phyloP scores from a whole-genome alignment of 805 yeast genomes.

The Jamesozyma hellenica region DNA sequence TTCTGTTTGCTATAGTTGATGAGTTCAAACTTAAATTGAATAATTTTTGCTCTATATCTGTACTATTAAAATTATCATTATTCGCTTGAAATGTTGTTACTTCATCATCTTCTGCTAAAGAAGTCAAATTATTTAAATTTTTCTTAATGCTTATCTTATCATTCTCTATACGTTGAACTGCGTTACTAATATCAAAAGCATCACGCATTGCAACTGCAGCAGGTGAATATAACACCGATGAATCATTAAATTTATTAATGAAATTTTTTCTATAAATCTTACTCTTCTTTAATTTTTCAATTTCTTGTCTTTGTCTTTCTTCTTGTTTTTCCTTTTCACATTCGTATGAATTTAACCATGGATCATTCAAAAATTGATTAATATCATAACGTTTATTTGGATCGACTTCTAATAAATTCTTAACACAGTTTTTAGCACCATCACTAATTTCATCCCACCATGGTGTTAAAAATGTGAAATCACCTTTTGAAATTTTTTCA shows the following conservation, averaged over 20 bases:
- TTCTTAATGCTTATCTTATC: slow-evolving; percentile 28
- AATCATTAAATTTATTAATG: slow-evolving; percentile 11
- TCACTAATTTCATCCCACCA: slow-evolving; percentile 82
- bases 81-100: not conserved
- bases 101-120: slow-evolving; percentile 7
- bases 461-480: slow-evolving; percentile 63
- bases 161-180: slow-evolving; percentile 73
- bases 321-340: slow-evolving; percentile 7
- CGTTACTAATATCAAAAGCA: slow-evolving; percentile 78
- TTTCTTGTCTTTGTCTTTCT: slow-evolving; percentile 1
- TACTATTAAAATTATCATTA: slow-evolving; percentile 5
- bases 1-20: slow-evolving; percentile 34
- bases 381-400: slow-evolving; percentile 60
- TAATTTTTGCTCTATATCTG: slow-evolving; percentile 15
- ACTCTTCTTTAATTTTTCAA: slow-evolving; percentile 15
- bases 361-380: slow-evolving; percentile 57
- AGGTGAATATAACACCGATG: slow-evolving; percentile 42
- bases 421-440: slow-evolving; percentile 62
- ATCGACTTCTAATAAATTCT: slow-evolving; percentile 56
- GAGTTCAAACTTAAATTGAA: slow-evolving; percentile 32
- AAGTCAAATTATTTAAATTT: not conserved
- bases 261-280: slow-evolving; percentile 13
- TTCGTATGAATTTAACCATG: slow-evolving; percentile 44
- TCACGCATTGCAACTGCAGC: slow-evolving; percentile 76
- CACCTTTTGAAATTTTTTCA: slow-evolving; percentile 59